Evolutionary conservation across 2,329 filamentous ascomycete genomes (phyloP).

Genomic region (Fulvia fulva): DNA sequence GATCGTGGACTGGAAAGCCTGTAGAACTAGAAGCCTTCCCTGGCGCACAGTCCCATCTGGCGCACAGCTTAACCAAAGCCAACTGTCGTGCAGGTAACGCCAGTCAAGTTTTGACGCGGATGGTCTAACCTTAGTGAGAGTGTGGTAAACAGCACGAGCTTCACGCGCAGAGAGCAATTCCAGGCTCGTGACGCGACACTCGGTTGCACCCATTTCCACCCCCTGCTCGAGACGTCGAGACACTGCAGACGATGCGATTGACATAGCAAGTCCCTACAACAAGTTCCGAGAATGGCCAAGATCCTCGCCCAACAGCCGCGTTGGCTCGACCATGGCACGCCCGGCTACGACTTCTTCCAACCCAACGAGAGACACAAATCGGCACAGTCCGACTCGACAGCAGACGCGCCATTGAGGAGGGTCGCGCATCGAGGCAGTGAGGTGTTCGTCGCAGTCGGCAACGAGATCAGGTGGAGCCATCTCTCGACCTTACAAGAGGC

Average conservation of each 20-base stretch:
- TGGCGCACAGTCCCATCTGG: no score
- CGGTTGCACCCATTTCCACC: no score
- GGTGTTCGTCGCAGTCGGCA: constrained; percentile 81
- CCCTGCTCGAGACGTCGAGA: no score
- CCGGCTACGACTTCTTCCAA: constrained; percentile 74
- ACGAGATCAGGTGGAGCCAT: constrained; percentile 89
- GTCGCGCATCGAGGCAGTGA: constrained; percentile 82
- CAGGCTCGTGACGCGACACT: no score
- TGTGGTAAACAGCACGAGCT: no score
- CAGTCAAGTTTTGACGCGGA: no score
- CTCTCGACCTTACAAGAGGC: constrained; percentile 70
- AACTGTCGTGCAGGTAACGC: no score
- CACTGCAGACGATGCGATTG: constrained; percentile 1
- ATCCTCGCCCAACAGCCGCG: constrained; percentile 79
- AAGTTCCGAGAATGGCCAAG: constrained; percentile 65
- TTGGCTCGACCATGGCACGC: constrained; percentile 76
- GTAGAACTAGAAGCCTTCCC: no score
- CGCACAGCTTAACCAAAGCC: no score
- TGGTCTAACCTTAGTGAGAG: no score
- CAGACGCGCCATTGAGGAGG: constrained; percentile 50
- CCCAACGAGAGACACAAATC: constrained; percentile 27
- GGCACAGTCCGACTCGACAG: constrained; percentile 7
- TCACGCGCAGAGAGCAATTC: no score
- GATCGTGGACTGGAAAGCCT: no score
- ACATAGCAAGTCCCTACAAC: not conserved